Conservation (phyloP, 1,139 yeast species). For the Geotrichum citri-aurantii region DNA sequence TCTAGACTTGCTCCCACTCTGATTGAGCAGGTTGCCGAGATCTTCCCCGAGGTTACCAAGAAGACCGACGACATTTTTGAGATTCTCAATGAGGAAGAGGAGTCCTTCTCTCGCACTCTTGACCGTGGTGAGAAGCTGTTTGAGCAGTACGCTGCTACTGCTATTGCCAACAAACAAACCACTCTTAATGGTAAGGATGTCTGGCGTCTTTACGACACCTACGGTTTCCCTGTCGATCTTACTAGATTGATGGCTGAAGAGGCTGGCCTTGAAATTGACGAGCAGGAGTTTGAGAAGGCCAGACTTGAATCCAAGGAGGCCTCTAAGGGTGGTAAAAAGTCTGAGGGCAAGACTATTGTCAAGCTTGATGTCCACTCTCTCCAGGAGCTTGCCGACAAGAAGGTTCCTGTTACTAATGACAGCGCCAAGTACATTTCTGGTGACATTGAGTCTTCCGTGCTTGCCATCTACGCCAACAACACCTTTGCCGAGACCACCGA, state of each 20-base stretch:
- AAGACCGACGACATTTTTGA: constrained; percentile 76
- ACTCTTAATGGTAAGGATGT: constrained; percentile 88
- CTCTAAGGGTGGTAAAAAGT: constrained; percentile 78
- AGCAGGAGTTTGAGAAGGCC: constrained; percentile 84
- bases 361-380: constrained; percentile 89
- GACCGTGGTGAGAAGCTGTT: constrained; percentile 97
- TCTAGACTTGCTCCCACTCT: constrained; percentile 88
- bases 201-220: constrained; percentile 98
- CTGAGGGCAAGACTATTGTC: constrained; percentile 47
- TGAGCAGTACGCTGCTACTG: constrained; percentile 83
- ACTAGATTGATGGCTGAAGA: constrained; percentile 99
- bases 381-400: constrained; percentile 44
- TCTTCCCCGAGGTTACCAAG: constrained; percentile 82
- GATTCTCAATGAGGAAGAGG: constrained; percentile 92
- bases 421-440: constrained; percentile 47
- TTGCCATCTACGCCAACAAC: constrained; percentile 67
- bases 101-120: constrained; percentile 86
- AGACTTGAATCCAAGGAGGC: constrained; percentile 87
- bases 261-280: constrained; percentile 89
- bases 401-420: constrained; percentile 81
- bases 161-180: constrained; percentile 68
- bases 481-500: constrained; percentile 47
- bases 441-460: constrained; percentile 40
- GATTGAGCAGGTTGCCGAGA: constrained; percentile 77
- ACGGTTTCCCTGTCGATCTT: constrained; percentile 97